Evolutionary conservation across 108 stramenopile species (phyloP), one percentile per base, ranked within the genome.

Genomic region (Hondaea fermentalgiana): DNA sequence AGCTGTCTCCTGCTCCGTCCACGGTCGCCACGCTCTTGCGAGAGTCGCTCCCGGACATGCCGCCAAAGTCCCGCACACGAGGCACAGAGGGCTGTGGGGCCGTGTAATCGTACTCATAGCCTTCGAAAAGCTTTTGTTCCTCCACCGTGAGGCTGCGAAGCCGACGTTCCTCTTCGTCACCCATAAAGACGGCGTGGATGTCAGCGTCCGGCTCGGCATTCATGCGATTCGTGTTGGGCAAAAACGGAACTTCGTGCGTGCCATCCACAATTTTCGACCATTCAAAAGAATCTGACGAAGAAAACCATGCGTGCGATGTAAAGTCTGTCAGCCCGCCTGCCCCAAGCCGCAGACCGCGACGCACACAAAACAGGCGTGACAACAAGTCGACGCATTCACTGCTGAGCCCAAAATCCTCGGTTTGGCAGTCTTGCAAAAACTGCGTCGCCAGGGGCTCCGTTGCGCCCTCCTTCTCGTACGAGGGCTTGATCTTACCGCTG

Each of bases 171-270:
- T 83, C 72, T 16, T 83, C 72, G 44, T 83, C 72, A 10, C 72
- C 72, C 72, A 83, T 83, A 0, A 83, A 83, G 47, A 83, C 72
- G 23, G 72, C 72, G 49, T 83, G 72, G 0, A 83, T 83, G 72
- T 83, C 72, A 5, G 72, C 72, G 25, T 83, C 72, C 21, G 72
- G 72, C 72, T 83, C 72, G n/a, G 72, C 72, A 21, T 83, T 83
- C 72, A 83, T 83, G 1, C 49, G 44, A 5, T 83, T 83, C 25
- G 49, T 83, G 49, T 83, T 51, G n/a, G 72, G 72, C 44, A 83
- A n/a, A 51, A 83, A 83, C n/a, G 72, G 72, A 14, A 83, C 72
- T 5, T n/a, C n/a, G 49, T 83, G 72, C 23, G 72, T 83, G 23
- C 72, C 72, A 43, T 83, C 72, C 0, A 5, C 5, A 14, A 83